Conservation (phyloP, 805 yeast species). For the Candida corydali region DNA sequence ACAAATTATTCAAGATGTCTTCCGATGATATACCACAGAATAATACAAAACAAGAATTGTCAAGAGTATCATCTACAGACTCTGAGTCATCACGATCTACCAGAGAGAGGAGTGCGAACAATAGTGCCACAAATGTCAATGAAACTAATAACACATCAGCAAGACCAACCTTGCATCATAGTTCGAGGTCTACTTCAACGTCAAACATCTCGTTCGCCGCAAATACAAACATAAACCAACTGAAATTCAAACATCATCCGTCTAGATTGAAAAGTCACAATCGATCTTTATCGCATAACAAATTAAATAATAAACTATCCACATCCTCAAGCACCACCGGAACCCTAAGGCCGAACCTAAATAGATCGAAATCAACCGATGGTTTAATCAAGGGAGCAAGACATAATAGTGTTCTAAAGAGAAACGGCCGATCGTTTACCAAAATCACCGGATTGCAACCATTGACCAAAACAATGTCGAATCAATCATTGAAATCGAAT, state of each 20-base stretch:
- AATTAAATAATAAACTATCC: slow-evolving; percentile 12
- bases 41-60: neutral
- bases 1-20: neutral
- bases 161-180: slow-evolving; percentile 3
- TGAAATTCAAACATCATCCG: slow-evolving; percentile 4
- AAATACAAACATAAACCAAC: slow-evolving; percentile 5
- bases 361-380: slow-evolving; percentile 39
- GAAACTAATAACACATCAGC: neutral
- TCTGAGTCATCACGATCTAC: slow-evolving; percentile 6
- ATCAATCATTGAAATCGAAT: slow-evolving; percentile 25
- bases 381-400: slow-evolving; percentile 24
- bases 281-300: slow-evolving; percentile 26
- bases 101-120: neutral
- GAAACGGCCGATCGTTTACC: slow-evolving; percentile 35
- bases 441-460: slow-evolving; percentile 34
- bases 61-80: slow-evolving; percentile 4
- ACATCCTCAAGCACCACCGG: slow-evolving; percentile 7
- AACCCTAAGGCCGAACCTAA: slow-evolving; percentile 25
- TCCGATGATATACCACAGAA: neutral
- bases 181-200: slow-evolving; percentile 7
- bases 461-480: slow-evolving; percentile 29
- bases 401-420: slow-evolving; percentile 15
- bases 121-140: neutral
- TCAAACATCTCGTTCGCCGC: slow-evolving; percentile 5
- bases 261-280: slow-evolving; percentile 14